Base-by-base conservation (phyloP, 805 yeast genomes). In the Kodamaea laetipori region DNA sequence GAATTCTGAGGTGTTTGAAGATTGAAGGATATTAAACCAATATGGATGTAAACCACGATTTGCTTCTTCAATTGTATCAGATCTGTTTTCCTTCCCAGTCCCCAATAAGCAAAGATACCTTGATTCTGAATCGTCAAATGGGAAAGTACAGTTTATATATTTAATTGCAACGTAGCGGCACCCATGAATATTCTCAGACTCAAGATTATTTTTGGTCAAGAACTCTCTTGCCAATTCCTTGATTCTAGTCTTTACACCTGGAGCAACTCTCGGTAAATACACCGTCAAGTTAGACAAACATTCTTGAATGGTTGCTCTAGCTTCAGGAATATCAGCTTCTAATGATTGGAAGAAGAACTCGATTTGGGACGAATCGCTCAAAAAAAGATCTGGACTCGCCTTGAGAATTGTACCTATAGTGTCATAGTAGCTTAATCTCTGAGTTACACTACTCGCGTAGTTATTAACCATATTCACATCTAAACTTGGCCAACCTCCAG, bases 41-140 rank as follows among this genome's bases (percentile, higher is more conserved):
- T 85, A 78, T 0, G 97, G 97, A 60, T 89, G 82, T 21, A 92
- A 65, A 0, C 97, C 97, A 49, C 79, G 80, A 4, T 60, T 61
- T 0, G 96, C 84, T 58, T 89, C 97, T 54, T 89, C 95, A 2
- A 83, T 68, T 0, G 87, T 80, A 52, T 88, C 96, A 2, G 86
- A 72, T 44, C 83, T 73, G 51, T 86, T 86, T 1, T 58, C 61
- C 9, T 73, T 55, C 15, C 77, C 65, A 4, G 86, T 61, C 10
- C 90, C 96, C 36, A 83, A 59, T 13, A 90, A 61, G 56, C 89
- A 82, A 28, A 88, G 64, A 36, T 78, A 54, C 46, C 97, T 69
- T 0, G 90, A 86, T 26, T 78, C 77, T 0, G 85, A 58, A 58
- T 88, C 90, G 41, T 69, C 55, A 51, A 89, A 89, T 0, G 84